phyloP scores from a whole-genome alignment of 345 rosid species.

The Eucalyptus sideroxylon region DNA sequence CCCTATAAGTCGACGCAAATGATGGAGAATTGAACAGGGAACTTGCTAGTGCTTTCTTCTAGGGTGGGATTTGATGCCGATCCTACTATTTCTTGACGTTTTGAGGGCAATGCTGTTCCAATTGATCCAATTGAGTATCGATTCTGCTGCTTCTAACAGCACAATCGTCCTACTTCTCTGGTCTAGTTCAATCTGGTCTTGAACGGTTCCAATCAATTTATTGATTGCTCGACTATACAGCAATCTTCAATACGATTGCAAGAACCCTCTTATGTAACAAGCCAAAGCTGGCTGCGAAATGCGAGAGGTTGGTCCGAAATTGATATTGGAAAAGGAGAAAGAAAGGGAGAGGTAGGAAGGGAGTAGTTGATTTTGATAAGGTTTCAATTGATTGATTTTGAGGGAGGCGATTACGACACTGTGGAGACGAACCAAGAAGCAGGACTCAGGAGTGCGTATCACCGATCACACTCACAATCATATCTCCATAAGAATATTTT shows the following conservation, averaged over 20 bases:
- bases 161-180: background rate
- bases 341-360: background rate
- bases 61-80: background rate
- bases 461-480: background rate
- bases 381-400: background rate
- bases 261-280: background rate
- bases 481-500: background rate
- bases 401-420: background rate
- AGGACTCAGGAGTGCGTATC: background rate
- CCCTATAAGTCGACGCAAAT: background rate
- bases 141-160: too few relatives aligned
- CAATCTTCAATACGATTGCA: accelerated
- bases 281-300: too few relatives aligned
- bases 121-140: background rate
- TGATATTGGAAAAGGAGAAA: background rate
- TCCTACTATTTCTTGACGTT: background rate
- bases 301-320: too few relatives aligned
- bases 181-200: background rate
- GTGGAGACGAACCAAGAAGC: background rate
- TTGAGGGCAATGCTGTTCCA: background rate
- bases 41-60: background rate
- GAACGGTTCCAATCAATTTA: background rate
- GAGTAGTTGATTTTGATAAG: background rate
- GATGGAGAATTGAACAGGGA: background rate
- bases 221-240: accelerated